Percentiles rank a stretch among this genome's conserved stretches.
Conservation (phyloP, 345 rosid genomes). For the Chamaenerion angustifolium region DNA sequence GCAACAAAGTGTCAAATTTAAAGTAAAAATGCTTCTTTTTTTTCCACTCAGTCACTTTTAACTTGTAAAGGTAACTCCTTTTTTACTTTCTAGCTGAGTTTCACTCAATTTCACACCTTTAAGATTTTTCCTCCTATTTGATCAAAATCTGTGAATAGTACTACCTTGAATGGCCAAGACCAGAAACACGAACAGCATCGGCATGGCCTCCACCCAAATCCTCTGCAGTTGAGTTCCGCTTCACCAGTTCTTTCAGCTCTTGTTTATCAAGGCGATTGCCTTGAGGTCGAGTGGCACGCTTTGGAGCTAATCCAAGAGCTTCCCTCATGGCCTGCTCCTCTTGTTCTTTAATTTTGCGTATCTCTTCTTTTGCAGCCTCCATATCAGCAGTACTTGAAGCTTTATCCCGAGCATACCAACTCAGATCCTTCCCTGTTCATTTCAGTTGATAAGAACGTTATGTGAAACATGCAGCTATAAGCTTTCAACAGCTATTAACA, state of each 20-base stretch:
- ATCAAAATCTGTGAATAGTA: no score
- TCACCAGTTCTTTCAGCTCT: slow-evolving; percentile 79
- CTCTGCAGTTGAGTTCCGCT: slow-evolving; percentile 87
- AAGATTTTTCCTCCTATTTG: no score
- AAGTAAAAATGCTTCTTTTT: no score
- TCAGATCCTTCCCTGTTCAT: slow-evolving; percentile 71
- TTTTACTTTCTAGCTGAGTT: no score
- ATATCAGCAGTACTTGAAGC: slow-evolving; percentile 22
- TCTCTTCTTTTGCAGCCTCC: slow-evolving; percentile 80
- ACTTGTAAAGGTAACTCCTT: no score
- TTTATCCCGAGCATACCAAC: slow-evolving; percentile 83
- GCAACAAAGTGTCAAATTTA: no score
- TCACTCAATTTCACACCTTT: no score
- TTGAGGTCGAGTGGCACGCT: slow-evolving; percentile 56
- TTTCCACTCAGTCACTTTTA: no score
- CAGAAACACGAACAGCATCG: slow-evolving; percentile 77
- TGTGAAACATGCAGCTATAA: no score
- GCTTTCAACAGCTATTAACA: no score
- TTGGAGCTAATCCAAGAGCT: slow-evolving; percentile 94
- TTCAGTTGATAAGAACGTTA: slow-evolving; percentile 1
- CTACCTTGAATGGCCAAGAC: slow-evolving; percentile 85
- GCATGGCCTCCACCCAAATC: slow-evolving; percentile 92
- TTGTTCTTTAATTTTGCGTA: slow-evolving; percentile 75
- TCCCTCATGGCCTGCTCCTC: slow-evolving; percentile 99
- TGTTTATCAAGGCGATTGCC: slow-evolving; percentile 89